Evolutionary conservation across 78 protist species (phyloP).

Genomic region (Dictyostelium discoideum): DNA sequence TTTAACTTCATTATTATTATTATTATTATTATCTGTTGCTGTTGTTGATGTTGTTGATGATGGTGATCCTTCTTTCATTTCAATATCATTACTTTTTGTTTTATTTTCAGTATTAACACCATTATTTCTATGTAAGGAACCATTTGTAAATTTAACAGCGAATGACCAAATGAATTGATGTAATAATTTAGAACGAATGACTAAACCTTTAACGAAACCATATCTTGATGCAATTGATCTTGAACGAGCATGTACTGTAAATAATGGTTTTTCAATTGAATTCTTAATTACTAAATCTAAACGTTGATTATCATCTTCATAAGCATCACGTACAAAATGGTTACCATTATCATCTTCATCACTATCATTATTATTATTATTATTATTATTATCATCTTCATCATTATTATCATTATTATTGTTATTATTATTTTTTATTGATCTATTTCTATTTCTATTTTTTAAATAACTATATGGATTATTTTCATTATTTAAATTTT

Average conservation of each 20-base stretch:
- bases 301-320: neutral
- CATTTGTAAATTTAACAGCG: neutral
- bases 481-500: neutral
- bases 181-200: neutral
- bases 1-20: neutral
- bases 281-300: neutral
- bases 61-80: neutral
- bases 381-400: too few species aligned
- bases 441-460: neutral
- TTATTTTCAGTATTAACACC: neutral
- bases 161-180: neutral
- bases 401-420: too few species aligned
- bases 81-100: neutral
- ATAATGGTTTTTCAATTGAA: neutral
- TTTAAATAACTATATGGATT: too few species aligned
- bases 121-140: neutral
- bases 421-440: too few species aligned
- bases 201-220: neutral
- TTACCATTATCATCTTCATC: neutral
- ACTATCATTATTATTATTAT: too few species aligned
- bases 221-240: neutral
- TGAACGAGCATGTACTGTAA: neutral
- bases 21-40: too few species aligned
- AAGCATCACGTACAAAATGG: neutral
- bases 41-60: neutral